These are phyloP conservation scores for Ogataea minuta DNA, from an alignment of 805 yeast genomes.

Conservation along the genomic window DNA sequence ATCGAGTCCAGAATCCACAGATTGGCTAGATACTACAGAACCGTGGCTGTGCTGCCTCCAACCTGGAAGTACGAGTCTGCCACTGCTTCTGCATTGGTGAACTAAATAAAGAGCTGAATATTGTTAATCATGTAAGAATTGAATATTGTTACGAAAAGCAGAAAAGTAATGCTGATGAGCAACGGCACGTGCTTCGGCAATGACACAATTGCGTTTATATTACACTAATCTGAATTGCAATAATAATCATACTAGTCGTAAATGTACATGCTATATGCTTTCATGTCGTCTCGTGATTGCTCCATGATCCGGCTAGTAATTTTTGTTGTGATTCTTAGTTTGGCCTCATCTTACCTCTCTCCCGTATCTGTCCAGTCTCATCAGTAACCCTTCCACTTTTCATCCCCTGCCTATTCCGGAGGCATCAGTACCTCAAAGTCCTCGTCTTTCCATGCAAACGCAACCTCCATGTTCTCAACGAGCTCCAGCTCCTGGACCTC, in stretches of 20 bases:
- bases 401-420: conserved; percentile 6
- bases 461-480: conserved; percentile 41
- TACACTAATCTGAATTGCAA: too few species aligned
- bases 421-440: conserved; percentile 34
- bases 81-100: conserved; percentile 99
- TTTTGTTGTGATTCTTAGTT: not conserved
- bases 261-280: conserved; percentile 1
- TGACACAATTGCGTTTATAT: too few species aligned
- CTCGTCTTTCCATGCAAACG: conserved; percentile 40
- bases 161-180: too few species aligned
- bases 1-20: conserved; percentile 99
- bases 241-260: too few species aligned
- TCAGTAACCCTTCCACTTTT: too few species aligned
- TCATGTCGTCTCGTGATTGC: too few species aligned
- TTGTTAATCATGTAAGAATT: not conserved
- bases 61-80: conserved; percentile 99
- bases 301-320: too few species aligned
- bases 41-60: conserved; percentile 98
- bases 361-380: too few species aligned
- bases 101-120: conserved; percentile 49
- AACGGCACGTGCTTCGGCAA: too few species aligned
- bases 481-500: conserved; percentile 32
- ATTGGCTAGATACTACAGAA: conserved; percentile 99
- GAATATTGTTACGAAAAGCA: not conserved
- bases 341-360: not conserved